Percentiles rank a stretch among this genome's conserved stretches.
phyloP scores from a whole-genome alignment of 148 eudicot species.

The Dianthus caryophyllus region DNA sequence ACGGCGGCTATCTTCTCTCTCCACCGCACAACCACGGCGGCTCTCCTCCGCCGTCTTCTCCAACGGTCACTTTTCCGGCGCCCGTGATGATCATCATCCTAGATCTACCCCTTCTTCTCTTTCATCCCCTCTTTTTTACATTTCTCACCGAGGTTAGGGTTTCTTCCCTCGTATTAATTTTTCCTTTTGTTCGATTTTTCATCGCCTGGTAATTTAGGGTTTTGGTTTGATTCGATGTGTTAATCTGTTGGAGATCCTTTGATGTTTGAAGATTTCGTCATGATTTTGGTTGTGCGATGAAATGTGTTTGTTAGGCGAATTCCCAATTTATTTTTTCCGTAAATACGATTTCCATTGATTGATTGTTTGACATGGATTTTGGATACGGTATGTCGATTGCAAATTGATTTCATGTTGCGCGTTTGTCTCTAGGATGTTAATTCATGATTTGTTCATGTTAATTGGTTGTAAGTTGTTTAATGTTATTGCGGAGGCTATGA shows the following conservation, averaged over 20 bases:
- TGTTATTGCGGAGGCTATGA: too few relatives aligned
- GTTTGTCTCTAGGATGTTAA: too few relatives aligned
- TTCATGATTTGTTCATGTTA: too few relatives aligned
- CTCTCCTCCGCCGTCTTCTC: slow-evolving; percentile 22
- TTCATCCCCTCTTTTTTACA: slow-evolving; percentile 20
- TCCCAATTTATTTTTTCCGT: too few relatives aligned
- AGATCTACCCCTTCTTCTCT: slow-evolving; percentile 16
- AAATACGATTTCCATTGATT: too few relatives aligned
- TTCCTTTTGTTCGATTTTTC: not conserved
- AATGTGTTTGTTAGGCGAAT: too few relatives aligned
- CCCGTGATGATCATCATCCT: slow-evolving; percentile 17
- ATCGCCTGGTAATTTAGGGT: slow-evolving; percentile 8
- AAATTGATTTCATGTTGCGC: too few relatives aligned
- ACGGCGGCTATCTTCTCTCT: slow-evolving; percentile 40
- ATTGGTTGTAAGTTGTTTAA: too few relatives aligned
- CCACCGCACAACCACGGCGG: slow-evolving; percentile 29
- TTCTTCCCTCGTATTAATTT: not conserved
- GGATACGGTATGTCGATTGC: too few relatives aligned
- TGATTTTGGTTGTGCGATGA: not conserved
- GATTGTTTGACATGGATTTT: too few relatives aligned
- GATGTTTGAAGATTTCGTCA: not conserved
- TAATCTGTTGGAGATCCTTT: not conserved
- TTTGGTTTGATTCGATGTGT: not conserved
- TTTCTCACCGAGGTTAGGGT: slow-evolving; percentile 32
- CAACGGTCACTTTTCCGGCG: slow-evolving; percentile 16